Conservation (phyloP, 2,329 filamentous ascomycete species). For the Colletotrichum agaves region DNA sequence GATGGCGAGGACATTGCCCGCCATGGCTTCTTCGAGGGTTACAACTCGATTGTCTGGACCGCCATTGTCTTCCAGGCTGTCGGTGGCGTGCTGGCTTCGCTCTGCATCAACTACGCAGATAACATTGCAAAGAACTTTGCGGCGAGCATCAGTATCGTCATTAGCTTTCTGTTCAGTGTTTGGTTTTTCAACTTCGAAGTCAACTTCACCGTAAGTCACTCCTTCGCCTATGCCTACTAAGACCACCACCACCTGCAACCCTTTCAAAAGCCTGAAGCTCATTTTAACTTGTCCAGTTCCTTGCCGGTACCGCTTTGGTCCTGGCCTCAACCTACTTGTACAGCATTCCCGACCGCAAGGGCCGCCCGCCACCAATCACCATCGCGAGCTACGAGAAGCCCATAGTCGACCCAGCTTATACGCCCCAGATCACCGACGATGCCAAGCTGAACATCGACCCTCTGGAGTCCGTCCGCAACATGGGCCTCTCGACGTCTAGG, state of each 20-base stretch:
- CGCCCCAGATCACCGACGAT: slow-evolving; percentile 48
- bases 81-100: slow-evolving; percentile 80
- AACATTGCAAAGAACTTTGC: slow-evolving; percentile 96
- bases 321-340: slow-evolving; percentile 88
- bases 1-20: slow-evolving; percentile 86
- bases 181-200: slow-evolving; percentile 86
- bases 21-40: slow-evolving; percentile 93
- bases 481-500: slow-evolving; percentile 58
- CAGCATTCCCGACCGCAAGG: slow-evolving; percentile 71
- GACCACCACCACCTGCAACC: neutral
- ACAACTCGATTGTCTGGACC: slow-evolving; percentile 91
- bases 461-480: slow-evolving; percentile 50
- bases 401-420: slow-evolving; percentile 62
- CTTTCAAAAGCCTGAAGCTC: no score
- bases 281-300: slow-evolving; percentile 67
- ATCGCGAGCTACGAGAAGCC: slow-evolving; percentile 84
- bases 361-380: slow-evolving; percentile 72
- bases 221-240: slow-evolving; percentile 5
- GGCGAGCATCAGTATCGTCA: slow-evolving; percentile 88
- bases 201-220: slow-evolving; percentile 72
- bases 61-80: slow-evolving; percentile 84
- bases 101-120: slow-evolving; percentile 85
- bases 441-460: slow-evolving; percentile 52
- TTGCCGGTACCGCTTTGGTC: slow-evolving; percentile 82
- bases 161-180: slow-evolving; percentile 87